Evolutionary conservation across 768 basidiomycete species (phyloP), one percentile per base, ranked within the genome.

Genomic region (Flagelloscypha sp.): DNA sequence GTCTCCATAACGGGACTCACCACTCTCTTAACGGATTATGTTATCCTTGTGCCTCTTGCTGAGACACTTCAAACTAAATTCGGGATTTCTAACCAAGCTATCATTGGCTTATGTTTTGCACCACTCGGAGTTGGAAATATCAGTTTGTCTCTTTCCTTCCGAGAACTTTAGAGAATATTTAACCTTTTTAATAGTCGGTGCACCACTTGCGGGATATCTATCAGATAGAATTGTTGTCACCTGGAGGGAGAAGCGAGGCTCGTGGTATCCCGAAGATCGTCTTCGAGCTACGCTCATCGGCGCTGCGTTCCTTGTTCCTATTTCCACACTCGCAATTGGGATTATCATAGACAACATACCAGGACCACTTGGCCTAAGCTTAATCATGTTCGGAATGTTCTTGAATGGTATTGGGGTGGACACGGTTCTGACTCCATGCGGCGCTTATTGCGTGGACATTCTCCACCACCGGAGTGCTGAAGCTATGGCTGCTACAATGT

Each of bases 201-300:
- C 72, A 6, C 62, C 64, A 0, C 43, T 72, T 8, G 55, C 68
- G 0, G 73, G 74, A 2, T 49, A 49, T 6, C 35, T 74, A 0
- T 71, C 74, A 0, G 74, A 76, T 45, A 19, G 36, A 8, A 47
- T 58, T 0, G 50, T 76, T 11, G 50, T 57, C 18, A 47, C 47
- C 17, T 69, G 63, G 51, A 61, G 61, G 20, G 48, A 57, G 37
- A 42, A 47, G 3, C 62, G 71, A 23, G 54, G 53, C 0, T 70
- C 69, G 2, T 72, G 68, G 71, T 56, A 61, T 4, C 71, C 74
- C 0, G 72, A 76, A 46, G 74, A 73, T 39, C 60, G 73, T 4
- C 59, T 74, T 24, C 59, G 66, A 9, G 70, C 54, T 1, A 53
- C 59, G 4, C 48, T 63, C 33, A 37, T 60, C 6, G 66, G 66